Evolutionary conservation across 2,329 filamentous ascomycete species (phyloP), one percentile per base, ranked within the genome.

Genomic region (Pseudogymnoascus sp.): DNA sequence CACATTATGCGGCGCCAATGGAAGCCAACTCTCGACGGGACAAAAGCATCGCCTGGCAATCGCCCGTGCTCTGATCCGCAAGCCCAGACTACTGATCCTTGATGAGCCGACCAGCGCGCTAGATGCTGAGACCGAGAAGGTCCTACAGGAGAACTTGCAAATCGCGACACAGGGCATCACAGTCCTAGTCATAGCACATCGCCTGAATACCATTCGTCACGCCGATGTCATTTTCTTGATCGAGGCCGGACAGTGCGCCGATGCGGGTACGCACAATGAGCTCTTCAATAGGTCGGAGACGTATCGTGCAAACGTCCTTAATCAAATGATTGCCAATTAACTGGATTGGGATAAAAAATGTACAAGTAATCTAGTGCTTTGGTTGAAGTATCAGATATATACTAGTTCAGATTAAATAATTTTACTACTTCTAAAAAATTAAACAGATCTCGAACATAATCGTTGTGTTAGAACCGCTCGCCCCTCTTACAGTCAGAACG

Each of bases 11-110:
- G 93, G 93, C 60, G 90, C 96, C 74, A 88, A 92, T 65, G 93
- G 93, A 3, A 95, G 96, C 72, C 78, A 96, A 59, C 81, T 97
- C 9, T 96, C 90, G 60, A 93, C 93, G 72, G 93, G 93, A 16
- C 93, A 97, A 75, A 96, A 96, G 75, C 93, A 97, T 75, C 89
- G 93, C 67, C 93, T 97, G 70, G 91, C 92, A 12, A 96, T 96
- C 63, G 88, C 88, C 0, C 80, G 88, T 3, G 88, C 88, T 1
- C 77, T 91, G 1, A 81, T 88, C 2, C 80, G 88, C 2, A 76
- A 83, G n/a, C 88, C 88, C 0, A 78, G 83, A 55, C 77, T 91
- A 3, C 73, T 91, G 55, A 79, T 91, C 4, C 79, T 91, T 4
- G 88, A 91, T 70, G 89, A 91, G 75, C 88, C 88, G 2, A 91